Percentiles rank a stretch among this genome's conserved stretches.
phyloP scores from a whole-genome alignment of 768 basidiomycete genomes.

The Dentipellis sp. region DNA sequence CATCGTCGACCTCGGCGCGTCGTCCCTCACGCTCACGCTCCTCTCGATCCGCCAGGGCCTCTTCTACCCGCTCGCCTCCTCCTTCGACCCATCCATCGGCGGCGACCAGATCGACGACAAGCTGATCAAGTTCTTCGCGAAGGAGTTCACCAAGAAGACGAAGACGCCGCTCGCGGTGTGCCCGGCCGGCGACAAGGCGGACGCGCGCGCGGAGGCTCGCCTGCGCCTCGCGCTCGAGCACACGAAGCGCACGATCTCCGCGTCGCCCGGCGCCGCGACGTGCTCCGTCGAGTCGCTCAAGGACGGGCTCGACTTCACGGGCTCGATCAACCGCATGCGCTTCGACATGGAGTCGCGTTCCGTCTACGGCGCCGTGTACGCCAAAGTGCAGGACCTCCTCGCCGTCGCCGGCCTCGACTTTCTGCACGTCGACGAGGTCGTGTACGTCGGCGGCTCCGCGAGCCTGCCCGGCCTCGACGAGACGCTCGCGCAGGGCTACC shows the following conservation, averaged over 20 bases:
- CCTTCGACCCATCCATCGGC: conserved; percentile 37
- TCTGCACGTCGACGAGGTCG: conserved; percentile 67
- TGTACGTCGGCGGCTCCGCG: conserved; percentile 71
- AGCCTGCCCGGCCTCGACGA: conserved; percentile 70
- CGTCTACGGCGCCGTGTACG: conserved; percentile 49
- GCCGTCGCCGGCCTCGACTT: conserved; percentile 44
- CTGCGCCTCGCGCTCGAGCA: conserved; percentile 88
- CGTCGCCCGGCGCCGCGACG: conserved; percentile 70
- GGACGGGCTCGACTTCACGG: conserved; percentile 86
- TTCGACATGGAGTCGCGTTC: conserved; percentile 37
- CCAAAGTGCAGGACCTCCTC: conserved; percentile 44
- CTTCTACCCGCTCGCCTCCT: conserved; percentile 49
- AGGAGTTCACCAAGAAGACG: conserved; percentile 96
- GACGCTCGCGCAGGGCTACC: conserved; percentile 42
- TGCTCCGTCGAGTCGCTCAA: conserved; percentile 92
- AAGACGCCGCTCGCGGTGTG: conserved; percentile 62
- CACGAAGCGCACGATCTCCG: conserved; percentile 88
- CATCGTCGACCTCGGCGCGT: conserved; percentile 73
- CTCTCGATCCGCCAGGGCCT: conserved; percentile 73
- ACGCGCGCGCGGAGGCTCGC: conserved; percentile 88
- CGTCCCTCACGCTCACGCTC: conserved; percentile 58
- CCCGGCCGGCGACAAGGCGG: conserved; percentile 45
- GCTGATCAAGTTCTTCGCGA: conserved; percentile 84
- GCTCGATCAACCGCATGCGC: conserved; percentile 47
- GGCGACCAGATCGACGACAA: conserved; percentile 72